Evolutionary conservation across 768 basidiomycete species (phyloP).

Genomic region (Hydnum rufescens): DNA sequence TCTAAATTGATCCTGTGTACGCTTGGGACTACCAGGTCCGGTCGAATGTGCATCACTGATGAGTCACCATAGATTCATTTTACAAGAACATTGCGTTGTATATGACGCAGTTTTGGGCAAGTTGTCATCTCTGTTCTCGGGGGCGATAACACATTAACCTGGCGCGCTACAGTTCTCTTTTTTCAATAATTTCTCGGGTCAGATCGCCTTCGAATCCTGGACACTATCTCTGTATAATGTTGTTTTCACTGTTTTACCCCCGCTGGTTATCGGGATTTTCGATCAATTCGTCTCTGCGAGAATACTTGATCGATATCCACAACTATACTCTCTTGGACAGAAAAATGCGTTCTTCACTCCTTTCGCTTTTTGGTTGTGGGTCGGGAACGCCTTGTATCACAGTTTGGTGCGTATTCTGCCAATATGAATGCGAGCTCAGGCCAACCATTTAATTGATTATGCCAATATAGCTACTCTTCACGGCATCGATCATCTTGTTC

Average conservation of each 20-base stretch:
- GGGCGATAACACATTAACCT: neutral
- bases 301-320: slow-evolving; percentile 91
- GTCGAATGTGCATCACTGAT: neutral
- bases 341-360: slow-evolving; percentile 84
- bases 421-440: no score
- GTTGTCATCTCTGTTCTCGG: slow-evolving; percentile 10
- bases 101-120: slow-evolving; percentile 97
- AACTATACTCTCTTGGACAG: slow-evolving; percentile 87
- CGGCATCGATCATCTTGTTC: slow-evolving; percentile 75
- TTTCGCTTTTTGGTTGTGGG: slow-evolving; percentile 83
- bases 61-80: slow-evolving; percentile 53
- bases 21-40: slow-evolving; percentile 17
- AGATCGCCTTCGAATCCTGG: slow-evolving; percentile 98
- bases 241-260: slow-evolving; percentile 86
- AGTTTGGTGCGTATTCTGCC: slow-evolving; percentile 39
- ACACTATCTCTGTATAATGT: slow-evolving; percentile 95
- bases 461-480: slow-evolving; percentile 66
- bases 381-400: slow-evolving; percentile 76
- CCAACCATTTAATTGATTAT: neutral
- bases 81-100: slow-evolving; percentile 98
- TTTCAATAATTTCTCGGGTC: slow-evolving; percentile 98
- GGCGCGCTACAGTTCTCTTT: slow-evolving; percentile 65
- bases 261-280: slow-evolving; percentile 92
- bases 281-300: slow-evolving; percentile 97
- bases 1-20: slow-evolving; percentile 90